Percentiles rank a stretch among this genome's conserved stretches.
These are phyloP conservation scores for Pseudogymnoascus sp. DNA, from an alignment of 2,329 filamentous ascomycete species.

Conservation along the genomic window DNA sequence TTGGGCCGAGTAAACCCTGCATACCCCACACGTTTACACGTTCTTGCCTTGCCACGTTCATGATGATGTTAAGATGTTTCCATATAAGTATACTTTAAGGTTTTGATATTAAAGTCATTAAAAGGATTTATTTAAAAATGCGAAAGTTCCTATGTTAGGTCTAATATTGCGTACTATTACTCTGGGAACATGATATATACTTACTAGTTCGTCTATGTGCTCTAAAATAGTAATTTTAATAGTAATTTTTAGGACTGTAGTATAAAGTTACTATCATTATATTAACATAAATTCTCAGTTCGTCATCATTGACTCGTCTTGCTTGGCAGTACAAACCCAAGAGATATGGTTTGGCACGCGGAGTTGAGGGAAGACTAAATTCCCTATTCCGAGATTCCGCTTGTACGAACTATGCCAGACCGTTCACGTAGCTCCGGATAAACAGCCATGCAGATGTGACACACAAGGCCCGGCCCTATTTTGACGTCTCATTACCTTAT, in stretches of 20 bases:
- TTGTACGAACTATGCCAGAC: background rate
- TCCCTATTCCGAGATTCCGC: background rate
- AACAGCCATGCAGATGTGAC: background rate
- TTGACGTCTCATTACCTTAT: background rate
- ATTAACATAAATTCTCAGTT: background rate
- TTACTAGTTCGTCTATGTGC: background rate
- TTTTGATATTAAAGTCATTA: background rate
- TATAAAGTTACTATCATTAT: background rate
- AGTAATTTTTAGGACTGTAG: background rate
- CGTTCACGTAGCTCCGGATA: background rate
- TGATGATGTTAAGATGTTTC: background rate
- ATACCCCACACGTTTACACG: background rate
- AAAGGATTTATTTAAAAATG: background rate
- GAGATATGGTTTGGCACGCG: background rate
- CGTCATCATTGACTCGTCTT: background rate
- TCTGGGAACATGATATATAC: background rate
- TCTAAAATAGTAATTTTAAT: background rate
- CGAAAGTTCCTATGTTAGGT: background rate
- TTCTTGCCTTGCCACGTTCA: background rate
- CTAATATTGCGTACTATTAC: background rate
- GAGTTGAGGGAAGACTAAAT: background rate
- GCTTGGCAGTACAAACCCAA: background rate
- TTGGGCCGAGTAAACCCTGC: constrained; percentile 1
- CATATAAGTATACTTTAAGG: background rate
- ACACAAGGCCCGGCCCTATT: background rate